Evolutionary conservation across 1,284 basidiomycete species (phyloP).

Genomic region (Ganoderma meredithae): DNA sequence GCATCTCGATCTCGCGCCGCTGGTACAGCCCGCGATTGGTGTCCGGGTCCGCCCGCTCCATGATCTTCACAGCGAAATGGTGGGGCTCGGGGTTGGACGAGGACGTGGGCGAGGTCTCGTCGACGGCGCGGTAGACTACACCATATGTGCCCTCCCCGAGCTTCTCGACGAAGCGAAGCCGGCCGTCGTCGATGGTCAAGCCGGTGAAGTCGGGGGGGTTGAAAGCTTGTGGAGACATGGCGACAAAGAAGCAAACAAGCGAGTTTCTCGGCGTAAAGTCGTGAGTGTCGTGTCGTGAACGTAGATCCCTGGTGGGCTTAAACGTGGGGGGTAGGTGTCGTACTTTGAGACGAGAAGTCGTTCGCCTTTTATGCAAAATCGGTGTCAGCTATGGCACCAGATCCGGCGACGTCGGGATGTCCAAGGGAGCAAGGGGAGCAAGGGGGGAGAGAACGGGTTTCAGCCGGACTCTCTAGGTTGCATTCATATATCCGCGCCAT

Average conservation of each 20-base stretch:
- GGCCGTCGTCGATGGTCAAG: slow-evolving; percentile 39
- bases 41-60: slow-evolving; percentile 62
- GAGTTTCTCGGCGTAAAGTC: background rate
- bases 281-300: background rate
- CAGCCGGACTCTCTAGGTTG: background rate
- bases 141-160: slow-evolving; percentile 46
- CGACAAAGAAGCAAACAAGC: background rate
- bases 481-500: slow-evolving; percentile 11
- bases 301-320: background rate
- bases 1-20: slow-evolving; percentile 46
- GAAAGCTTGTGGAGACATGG: slow-evolving; percentile 20
- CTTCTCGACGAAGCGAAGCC: slow-evolving; percentile 53
- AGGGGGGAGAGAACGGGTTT: background rate
- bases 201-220: slow-evolving; percentile 35
- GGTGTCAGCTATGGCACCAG: slow-evolving; percentile 1
- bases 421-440: background rate
- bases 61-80: slow-evolving; percentile 68
- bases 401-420: background rate
- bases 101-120: slow-evolving; percentile 59
- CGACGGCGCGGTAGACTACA: slow-evolving; percentile 45
- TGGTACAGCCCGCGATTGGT: slow-evolving; percentile 33
- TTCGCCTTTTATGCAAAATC: slow-evolving; percentile 7
- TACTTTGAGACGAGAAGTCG: background rate
- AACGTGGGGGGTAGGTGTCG: background rate
- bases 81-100: slow-evolving; percentile 40